Base-by-base conservation (phyloP, 2,329 filamentous ascomycete species). In the Pyricularia grisea region DNA sequence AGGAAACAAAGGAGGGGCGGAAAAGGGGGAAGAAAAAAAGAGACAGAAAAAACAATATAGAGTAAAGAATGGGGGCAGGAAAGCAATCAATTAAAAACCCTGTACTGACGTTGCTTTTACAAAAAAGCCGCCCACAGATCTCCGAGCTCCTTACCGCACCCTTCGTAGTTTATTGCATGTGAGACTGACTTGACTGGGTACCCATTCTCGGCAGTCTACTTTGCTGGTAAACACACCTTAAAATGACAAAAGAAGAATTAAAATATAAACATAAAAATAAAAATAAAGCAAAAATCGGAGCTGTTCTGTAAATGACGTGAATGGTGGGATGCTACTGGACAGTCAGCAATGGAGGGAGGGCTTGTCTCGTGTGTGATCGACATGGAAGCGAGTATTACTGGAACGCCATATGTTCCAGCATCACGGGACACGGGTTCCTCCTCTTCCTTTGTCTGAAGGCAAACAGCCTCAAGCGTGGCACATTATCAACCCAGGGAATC, bases 341-440 rank as follows among this genome's bases (percentile, higher is more conserved):
- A 50, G 42, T 50, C 42, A 50, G 4, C 2, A 14, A 50, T 50
- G 42, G 17, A 14, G n/a, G 31, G 36, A 17, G 17, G 42, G 42
- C 42, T 50, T 50, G 42, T 50, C 42, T 50, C 6, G 17, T 50
- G 42, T n/a, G 61, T 72, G 73, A 75, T 75, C 73, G 71, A 71
- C 72, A 70, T 25, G 67, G 68, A 72, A 73, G 71, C 68, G 69
- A 71, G 69, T 69, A 61, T 58, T 23, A 67, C 73, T 76, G 73
- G 69, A 68, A 75, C 74, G 70, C 33, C 67, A 71, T 70, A 66
- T 70, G 74, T 76, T 74, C 70, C 73, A 76, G 67, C 70, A 55
- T 42, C 36, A 30, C 68, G 68, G 55, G 68, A 64, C 66, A 68
- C 69, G 66, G 66, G 66, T 70, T 30, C 63, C 7, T 36, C 30